Percentiles rank a stretch among this genome's conserved stretches.
These are phyloP conservation scores for Tetrahymena malaccensis DNA, from an alignment of 73 alveolate species.

Conservation along the genomic window DNA sequence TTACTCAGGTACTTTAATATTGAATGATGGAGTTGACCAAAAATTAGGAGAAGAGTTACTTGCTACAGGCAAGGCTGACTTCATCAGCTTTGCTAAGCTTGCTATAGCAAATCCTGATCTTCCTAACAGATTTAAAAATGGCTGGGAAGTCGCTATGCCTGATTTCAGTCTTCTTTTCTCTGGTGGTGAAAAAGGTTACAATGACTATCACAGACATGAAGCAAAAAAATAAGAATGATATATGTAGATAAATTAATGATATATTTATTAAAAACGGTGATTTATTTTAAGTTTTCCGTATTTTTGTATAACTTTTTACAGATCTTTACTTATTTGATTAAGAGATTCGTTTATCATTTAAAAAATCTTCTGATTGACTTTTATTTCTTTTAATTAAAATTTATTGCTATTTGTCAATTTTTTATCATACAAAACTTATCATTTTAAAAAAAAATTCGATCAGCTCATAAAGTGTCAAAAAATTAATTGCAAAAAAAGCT, in stretches of 20 bases:
- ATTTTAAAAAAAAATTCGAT: too few relatives aligned
- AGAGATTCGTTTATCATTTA: background rate
- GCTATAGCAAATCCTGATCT: conserved; percentile 27
- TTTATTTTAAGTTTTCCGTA: too few relatives aligned
- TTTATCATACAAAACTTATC: too few relatives aligned
- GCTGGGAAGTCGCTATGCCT: background rate
- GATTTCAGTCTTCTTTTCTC: background rate
- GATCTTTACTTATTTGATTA: background rate
- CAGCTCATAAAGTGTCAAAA: too few relatives aligned
- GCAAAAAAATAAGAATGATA: background rate
- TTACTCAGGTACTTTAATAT: background rate
- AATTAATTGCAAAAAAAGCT: too few relatives aligned
- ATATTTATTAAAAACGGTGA: background rate
- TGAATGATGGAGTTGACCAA: conserved; percentile 3
- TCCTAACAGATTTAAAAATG: background rate
- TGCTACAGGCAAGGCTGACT: background rate
- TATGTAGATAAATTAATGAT: background rate
- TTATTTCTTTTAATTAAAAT: too few relatives aligned
- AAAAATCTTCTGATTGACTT: background rate
- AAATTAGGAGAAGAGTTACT: conserved; percentile 1
- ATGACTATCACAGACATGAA: conserved; percentile 20
- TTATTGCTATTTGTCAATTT: too few relatives aligned
- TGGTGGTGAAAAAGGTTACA: conserved; percentile 28
- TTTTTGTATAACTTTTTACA: background rate
- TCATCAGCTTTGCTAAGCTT: conserved; percentile 6